Percentiles rank a stretch among this genome's conserved stretches.
phyloP scores from a whole-genome alignment of 2,329 filamentous ascomycete genomes.

The Apiospora marii region DNA sequence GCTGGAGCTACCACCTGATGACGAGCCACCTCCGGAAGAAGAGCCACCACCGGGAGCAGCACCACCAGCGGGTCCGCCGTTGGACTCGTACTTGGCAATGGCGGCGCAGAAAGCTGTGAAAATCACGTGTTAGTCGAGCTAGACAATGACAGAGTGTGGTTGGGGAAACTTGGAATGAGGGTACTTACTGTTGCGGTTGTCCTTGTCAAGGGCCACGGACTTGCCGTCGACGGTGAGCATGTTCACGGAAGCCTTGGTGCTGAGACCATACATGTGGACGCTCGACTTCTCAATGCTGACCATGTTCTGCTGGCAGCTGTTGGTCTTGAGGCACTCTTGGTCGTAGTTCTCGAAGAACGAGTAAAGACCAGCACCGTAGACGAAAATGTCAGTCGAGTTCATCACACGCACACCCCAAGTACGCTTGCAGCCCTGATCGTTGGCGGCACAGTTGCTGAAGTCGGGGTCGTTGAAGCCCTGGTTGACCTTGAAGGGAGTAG shows the following conservation, averaged over 20 bases:
- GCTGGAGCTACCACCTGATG: constrained; percentile 21
- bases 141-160: not conserved
- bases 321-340: constrained; percentile 71
- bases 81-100: constrained; percentile 58
- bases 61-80: constrained; percentile 25
- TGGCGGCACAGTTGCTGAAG: constrained; percentile 65
- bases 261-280: constrained; percentile 72
- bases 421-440: constrained; percentile 66
- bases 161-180: not conserved
- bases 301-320: constrained; percentile 82
- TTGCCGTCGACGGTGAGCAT: constrained; percentile 73
- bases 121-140: not conserved
- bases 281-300: constrained; percentile 72
- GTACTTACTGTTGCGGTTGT: constrained; percentile 56
- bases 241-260: constrained; percentile 77
- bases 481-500: constrained; percentile 69
- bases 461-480: constrained; percentile 70
- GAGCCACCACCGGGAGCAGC: constrained; percentile 9
- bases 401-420: constrained; percentile 79
- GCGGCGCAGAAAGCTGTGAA: constrained; percentile 63
- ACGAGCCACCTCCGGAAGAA: constrained; percentile 11
- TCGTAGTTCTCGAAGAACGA: constrained; percentile 82
- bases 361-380: constrained; percentile 77
- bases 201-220: constrained; percentile 59
- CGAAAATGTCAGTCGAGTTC: constrained; percentile 70